Base-by-base conservation (phyloP, 257 asterid genomes). In the Misopates orontium region DNA sequence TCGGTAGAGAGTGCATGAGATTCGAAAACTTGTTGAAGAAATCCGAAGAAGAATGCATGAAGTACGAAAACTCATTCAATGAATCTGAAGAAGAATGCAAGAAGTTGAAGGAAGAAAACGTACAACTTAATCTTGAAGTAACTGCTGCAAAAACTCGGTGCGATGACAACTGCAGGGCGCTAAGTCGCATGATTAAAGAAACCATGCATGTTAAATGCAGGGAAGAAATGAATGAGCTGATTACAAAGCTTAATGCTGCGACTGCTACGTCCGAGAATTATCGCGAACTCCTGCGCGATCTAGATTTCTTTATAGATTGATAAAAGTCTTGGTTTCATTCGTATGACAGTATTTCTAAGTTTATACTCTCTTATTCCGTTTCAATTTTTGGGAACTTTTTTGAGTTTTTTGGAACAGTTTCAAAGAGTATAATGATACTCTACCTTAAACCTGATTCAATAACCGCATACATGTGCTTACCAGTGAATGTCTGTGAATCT, bases 41-140 rank as follows among this genome's bases (percentile, higher is more conserved):
- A 36, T 36, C 42, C 10, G 42, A 36, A 36, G 42, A 36, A 36
- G 42, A 36, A 8, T 36, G 42, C 42, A 36, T 10, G 42, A 36
- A 36, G 1, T 9, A 36, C 10, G 42, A 5, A 8, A 36, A 36
- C 10, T 9, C 8, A 10, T 36, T 36, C 42, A 36, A 36, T 5
- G 8, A 36, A 36, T 36, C 42, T 36, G 55, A 49, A 15, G 22
- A 16, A 1, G 50, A 36, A 8, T 22, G 22, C 14, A 32, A 6
- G n/a, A 36, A 36, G 49, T 36, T 58, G 49, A 58, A 36, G 11
- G 49, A 36, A 32, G 64, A 58, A 32, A 58, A 32, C 16, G 15
- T 14, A 21, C 18, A 18, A 58, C 49, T 58, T 17, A 16, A 23
- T 36, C 13, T 21, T 1, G 25, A 5, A 8, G 25, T 32, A 10